These are phyloP conservation scores for Serendipita vermifera DNA, from an alignment of 768 basidiomycete species.

Conservation along the genomic window DNA sequence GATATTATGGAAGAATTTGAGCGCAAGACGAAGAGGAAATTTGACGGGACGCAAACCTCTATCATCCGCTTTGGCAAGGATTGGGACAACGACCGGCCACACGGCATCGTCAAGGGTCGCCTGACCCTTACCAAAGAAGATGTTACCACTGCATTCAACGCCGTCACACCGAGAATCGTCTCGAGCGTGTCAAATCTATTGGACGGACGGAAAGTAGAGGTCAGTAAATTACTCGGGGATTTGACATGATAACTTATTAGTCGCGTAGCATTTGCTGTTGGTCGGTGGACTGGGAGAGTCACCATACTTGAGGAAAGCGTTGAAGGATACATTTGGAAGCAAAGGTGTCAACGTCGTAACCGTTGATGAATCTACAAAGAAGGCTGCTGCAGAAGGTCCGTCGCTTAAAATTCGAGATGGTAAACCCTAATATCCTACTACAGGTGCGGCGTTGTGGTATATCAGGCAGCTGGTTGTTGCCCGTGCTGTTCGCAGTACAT, in stretches of 20 bases:
- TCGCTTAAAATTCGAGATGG: no score
- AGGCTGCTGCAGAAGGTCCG: no score
- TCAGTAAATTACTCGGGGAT: not conserved
- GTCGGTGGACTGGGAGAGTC: conserved; percentile 10
- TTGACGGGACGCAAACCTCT: conserved; percentile 8
- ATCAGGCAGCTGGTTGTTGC: conserved; percentile 10
- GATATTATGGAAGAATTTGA: conserved; percentile 12
- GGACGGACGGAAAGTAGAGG: conserved; percentile 5
- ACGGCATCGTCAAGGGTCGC: conserved; percentile 9
- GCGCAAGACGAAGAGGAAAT: conserved; percentile 11
- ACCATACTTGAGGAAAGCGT: not conserved
- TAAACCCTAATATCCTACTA: no score
- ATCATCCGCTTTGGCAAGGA: conserved; percentile 10
- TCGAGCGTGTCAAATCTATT: conserved; percentile 5
- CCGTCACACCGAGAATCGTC: not conserved
- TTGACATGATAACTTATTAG: not conserved
- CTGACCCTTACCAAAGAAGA: not conserved
- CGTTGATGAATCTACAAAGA: conserved; percentile 9
- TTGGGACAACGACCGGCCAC: conserved; percentile 11
- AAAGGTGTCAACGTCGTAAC: conserved; percentile 8
- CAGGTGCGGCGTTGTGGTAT: conserved; percentile 8
- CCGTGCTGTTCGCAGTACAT: conserved; percentile 8
- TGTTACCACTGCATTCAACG: not conserved
- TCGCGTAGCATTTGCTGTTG: conserved; percentile 7
- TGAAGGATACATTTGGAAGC: not conserved